These are phyloP conservation scores for Populus alba DNA, from an alignment of 345 rosid genomes.

Conservation along the genomic window DNA sequence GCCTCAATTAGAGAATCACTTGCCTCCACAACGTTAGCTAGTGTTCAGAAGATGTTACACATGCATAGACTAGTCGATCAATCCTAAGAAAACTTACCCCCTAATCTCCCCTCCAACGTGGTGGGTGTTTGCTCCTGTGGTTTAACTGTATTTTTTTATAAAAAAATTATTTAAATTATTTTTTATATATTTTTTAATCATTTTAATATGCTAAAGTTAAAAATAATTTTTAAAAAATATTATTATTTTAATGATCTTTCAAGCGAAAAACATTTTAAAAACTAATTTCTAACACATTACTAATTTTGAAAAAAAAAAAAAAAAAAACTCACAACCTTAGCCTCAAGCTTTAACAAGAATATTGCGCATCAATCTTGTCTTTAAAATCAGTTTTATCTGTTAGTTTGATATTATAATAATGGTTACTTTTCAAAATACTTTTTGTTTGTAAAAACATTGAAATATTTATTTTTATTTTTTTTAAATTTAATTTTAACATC, in stretches of 20 bases:
- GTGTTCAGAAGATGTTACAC: background rate
- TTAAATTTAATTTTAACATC: too few species aligned
- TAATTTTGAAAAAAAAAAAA: background rate
- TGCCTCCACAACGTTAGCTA: too few species aligned
- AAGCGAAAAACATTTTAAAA: rapidly evolving
- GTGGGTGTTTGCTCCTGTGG: too few species aligned
- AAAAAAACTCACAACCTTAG: background rate
- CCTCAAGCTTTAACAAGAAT: background rate
- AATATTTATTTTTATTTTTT: too few species aligned
- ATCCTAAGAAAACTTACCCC: background rate
- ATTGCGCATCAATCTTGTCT: background rate
- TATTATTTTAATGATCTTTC: too few species aligned
- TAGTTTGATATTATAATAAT: too few species aligned
- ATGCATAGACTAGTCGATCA: background rate
- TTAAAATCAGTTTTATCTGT: background rate
- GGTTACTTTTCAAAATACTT: rapidly evolving
- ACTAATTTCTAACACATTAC: too few species aligned
- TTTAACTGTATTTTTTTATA: too few species aligned
- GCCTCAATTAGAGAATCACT: background rate
- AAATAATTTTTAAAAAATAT: too few species aligned
- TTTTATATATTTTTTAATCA: too few species aligned
- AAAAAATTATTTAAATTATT: too few species aligned
- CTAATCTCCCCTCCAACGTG: background rate
- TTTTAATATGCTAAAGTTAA: rapidly evolving
- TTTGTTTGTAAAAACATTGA: rapidly evolving